These are phyloP conservation scores for Diutina neorugosa DNA, from an alignment of 1,139 yeast species.

Conservation along the genomic window DNA sequence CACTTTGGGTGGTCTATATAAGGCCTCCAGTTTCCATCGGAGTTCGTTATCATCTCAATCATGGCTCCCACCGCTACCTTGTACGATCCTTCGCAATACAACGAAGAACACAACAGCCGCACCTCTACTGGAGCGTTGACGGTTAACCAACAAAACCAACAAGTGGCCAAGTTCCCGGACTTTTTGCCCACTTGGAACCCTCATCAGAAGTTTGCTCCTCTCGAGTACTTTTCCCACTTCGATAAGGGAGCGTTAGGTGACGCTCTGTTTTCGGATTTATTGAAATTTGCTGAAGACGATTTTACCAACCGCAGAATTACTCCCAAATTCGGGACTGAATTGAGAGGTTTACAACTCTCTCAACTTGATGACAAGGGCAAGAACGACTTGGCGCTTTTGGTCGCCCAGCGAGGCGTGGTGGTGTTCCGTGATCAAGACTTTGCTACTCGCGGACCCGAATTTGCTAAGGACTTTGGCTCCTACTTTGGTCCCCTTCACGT, in stretches of 20 bases:
- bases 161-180: slow-evolving; percentile 18
- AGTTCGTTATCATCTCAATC: background rate
- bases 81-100: slow-evolving; percentile 4
- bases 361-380: slow-evolving; percentile 17
- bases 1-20: background rate
- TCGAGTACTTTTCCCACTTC: slow-evolving; percentile 32
- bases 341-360: slow-evolving; percentile 18
- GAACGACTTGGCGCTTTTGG: slow-evolving; percentile 25
- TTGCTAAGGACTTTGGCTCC: slow-evolving; percentile 19
- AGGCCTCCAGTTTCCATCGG: no score
- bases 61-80: background rate
- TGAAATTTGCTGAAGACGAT: background rate
- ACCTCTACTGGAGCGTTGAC: slow-evolving; percentile 17
- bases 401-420: slow-evolving; percentile 31
- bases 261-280: background rate
- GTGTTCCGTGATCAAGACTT: slow-evolving; percentile 28
- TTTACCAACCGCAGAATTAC: slow-evolving; percentile 8
- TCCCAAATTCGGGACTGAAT: slow-evolving; percentile 17
- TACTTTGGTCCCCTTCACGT: slow-evolving; percentile 28
- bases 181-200: slow-evolving; percentile 43
- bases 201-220: slow-evolving; percentile 29
- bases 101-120: background rate
- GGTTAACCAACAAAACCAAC: slow-evolving; percentile 15
- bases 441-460: slow-evolving; percentile 19
- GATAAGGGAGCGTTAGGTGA: slow-evolving; percentile 16